phyloP scores from a whole-genome alignment of 1,139 yeast genomes.

The Suhomyces yuchorum region DNA sequence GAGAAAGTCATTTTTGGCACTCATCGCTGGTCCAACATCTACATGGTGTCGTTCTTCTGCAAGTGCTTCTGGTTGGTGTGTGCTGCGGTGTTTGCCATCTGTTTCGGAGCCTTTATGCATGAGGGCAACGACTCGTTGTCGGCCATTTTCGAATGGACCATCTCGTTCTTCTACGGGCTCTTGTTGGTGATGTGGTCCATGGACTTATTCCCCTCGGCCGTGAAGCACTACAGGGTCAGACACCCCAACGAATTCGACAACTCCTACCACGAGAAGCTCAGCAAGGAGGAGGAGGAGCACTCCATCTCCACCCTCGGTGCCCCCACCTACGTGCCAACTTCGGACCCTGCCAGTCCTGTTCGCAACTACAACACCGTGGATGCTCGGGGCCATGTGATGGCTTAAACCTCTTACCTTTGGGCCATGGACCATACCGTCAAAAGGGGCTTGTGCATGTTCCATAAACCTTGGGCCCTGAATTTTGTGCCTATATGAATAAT shows the following conservation, averaged over 20 bases:
- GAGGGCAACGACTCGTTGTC: constrained; percentile 43
- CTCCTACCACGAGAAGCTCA: not conserved
- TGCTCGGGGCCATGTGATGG: not conserved
- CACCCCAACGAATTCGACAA: constrained; percentile 20
- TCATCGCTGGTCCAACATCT: constrained; percentile 40
- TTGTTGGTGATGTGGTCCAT: constrained; percentile 64
- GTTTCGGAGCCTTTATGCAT: constrained; percentile 58
- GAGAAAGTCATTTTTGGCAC: constrained; percentile 45
- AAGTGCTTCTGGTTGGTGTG: constrained; percentile 66
- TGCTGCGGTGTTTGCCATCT: constrained; percentile 72
- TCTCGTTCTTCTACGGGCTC: constrained; percentile 81
- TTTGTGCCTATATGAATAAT: not conserved
- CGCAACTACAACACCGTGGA: constrained; percentile 9
- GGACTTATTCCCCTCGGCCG: constrained; percentile 71
- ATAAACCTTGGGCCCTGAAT: too few species aligned
- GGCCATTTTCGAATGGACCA: constrained; percentile 78
- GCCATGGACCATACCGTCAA: too few species aligned
- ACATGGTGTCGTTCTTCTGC: constrained; percentile 52
- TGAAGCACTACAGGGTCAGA: constrained; percentile 21
- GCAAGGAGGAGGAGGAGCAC: constrained; percentile 10
- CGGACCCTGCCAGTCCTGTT: constrained; percentile 8
- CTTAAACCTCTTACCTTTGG: too few species aligned
- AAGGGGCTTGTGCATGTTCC: too few species aligned
- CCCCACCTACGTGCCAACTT: constrained; percentile 10
- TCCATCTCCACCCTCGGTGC: constrained; percentile 13